phyloP scores from a whole-genome alignment of 2,329 filamentous ascomycete species.

The Diplodia sapinea region DNA sequence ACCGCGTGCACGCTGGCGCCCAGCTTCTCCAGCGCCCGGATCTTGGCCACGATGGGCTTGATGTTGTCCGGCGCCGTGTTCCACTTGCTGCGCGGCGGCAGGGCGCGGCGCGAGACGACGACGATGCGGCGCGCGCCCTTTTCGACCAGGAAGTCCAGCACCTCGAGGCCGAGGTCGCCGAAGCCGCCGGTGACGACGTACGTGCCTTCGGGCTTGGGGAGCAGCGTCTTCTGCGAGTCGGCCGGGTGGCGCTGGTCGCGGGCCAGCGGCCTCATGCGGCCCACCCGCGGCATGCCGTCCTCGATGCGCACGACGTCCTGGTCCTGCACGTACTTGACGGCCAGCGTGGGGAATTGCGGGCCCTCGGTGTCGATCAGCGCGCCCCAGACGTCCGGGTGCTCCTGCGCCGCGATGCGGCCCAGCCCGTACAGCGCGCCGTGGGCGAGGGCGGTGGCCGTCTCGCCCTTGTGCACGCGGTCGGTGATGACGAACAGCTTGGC shows the following conservation, averaged over 20 bases:
- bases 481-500: conserved; percentile 44
- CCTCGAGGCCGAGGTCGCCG: conserved; percentile 50
- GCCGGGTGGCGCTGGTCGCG: conserved; percentile 34
- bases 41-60: conserved; percentile 32
- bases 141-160: conserved; percentile 47
- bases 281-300: conserved; percentile 48
- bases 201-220: conserved; percentile 46
- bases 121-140: conserved; percentile 52
- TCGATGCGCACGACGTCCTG: conserved; percentile 48
- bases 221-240: conserved; percentile 28
- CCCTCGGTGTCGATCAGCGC: conserved; percentile 48
- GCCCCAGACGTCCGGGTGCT: conserved; percentile 49
- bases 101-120: conserved; percentile 47
- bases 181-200: conserved; percentile 54
- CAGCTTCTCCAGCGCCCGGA: conserved; percentile 35
- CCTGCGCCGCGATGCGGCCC: conserved; percentile 47
- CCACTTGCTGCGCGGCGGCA: conserved; percentile 48
- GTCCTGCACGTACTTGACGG: conserved; percentile 48
- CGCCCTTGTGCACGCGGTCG: conserved; percentile 37
- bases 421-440: conserved; percentile 48
- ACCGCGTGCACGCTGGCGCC: conserved; percentile 44
- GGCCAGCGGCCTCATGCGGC: conserved; percentile 40
- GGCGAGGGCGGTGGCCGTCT: conserved; percentile 42
- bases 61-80: conserved; percentile 31
- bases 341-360: conserved; percentile 42